Base-by-base conservation (phyloP, 2,329 filamentous ascomycete species). In the Exophiala aquamarina region DNA sequence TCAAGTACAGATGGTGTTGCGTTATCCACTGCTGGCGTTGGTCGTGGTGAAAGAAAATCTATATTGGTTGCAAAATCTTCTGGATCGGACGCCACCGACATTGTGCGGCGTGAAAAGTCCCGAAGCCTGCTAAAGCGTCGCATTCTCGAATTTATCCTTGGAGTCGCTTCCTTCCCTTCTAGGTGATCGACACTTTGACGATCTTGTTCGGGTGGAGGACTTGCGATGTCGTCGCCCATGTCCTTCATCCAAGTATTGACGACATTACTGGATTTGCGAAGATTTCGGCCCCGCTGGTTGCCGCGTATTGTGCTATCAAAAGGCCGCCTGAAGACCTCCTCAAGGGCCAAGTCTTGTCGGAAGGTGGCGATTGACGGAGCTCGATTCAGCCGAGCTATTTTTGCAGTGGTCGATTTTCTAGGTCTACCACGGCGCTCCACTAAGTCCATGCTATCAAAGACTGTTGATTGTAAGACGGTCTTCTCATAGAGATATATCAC, bases 191-290 rank as follows among this genome's bases (percentile, higher is more conserved):
- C 69, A 9, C 81, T 70, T 3, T 76, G 78, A 8, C 72, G 73
- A 45, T 82, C 76, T 58, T 84, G 76, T 58, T 85, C 82, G 50
- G 78, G 71, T 7, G 82, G 82, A 11, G 81, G 77, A 49, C 70
- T 74, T 18, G 74, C 72, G 40, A 72, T 72, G 32, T 78, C 76
- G 23, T 64, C 75, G 15, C 76, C 78, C 60, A 83, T 77, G 15
- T 69, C 70, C 50, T 90, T 87, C 87, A 96, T 95, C 91, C 91
- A 96, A 57, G 87, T 84, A 20, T 86, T 84, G 41, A 96, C 90
- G 0, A 89, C 87, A 49, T 84, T 90, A 55, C 86, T 86, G 1
- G 86, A 89, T 63, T 90, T 86, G 29, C 81, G 79, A 51, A 83
- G 78, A 56, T 88, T 84, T 20, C 81, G 75, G 41, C 79, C 76